These are phyloP conservation scores for Penicillium occitanis DNA, from an alignment of 2,329 filamentous ascomycete genomes.

Conservation along the genomic window DNA sequence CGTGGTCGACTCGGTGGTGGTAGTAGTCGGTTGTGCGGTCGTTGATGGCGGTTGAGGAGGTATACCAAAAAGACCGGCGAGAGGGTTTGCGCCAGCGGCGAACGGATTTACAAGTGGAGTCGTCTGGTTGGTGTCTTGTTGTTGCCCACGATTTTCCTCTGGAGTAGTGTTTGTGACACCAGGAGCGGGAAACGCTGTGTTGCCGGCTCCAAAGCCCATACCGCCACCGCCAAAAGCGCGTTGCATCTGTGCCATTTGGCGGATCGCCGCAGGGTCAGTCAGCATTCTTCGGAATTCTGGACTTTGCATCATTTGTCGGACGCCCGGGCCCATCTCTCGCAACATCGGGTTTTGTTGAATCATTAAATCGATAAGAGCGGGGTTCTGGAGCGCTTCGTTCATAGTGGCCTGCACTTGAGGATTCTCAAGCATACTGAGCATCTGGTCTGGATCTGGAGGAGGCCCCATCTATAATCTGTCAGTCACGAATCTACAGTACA, in stretches of 20 bases:
- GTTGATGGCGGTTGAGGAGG: constrained; percentile 33
- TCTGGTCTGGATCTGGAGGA: constrained; percentile 74
- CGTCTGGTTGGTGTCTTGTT: constrained; percentile 30
- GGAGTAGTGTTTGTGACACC: constrained; percentile 86
- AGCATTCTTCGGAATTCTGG: constrained; percentile 89
- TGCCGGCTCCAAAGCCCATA: constrained; percentile 33
- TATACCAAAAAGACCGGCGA: constrained; percentile 58
- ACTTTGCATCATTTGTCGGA: constrained; percentile 81
- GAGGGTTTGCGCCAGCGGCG: constrained; percentile 54
- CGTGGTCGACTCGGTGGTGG: constrained; percentile 29
- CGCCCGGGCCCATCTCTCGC: constrained; percentile 67
- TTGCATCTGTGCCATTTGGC: constrained; percentile 80
- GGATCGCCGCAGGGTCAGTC: constrained; percentile 81
- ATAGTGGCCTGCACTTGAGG: constrained; percentile 82
- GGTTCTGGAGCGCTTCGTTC: constrained; percentile 94
- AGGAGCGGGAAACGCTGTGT: constrained; percentile 75
- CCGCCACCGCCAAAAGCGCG: constrained; percentile 59
- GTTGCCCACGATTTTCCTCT: constrained; percentile 42
- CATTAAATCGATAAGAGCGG: constrained; percentile 91
- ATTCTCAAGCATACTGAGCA: constrained; percentile 83
- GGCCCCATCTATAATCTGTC: constrained; percentile 72
- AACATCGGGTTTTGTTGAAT: constrained; percentile 87
- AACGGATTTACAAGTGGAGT: constrained; percentile 45
- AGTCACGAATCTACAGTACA: not conserved
- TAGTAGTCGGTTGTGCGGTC: constrained; percentile 25